Base-by-base conservation (phyloP, 495 filamentous ascomycete species). In the Penicillium chermesinum region DNA sequence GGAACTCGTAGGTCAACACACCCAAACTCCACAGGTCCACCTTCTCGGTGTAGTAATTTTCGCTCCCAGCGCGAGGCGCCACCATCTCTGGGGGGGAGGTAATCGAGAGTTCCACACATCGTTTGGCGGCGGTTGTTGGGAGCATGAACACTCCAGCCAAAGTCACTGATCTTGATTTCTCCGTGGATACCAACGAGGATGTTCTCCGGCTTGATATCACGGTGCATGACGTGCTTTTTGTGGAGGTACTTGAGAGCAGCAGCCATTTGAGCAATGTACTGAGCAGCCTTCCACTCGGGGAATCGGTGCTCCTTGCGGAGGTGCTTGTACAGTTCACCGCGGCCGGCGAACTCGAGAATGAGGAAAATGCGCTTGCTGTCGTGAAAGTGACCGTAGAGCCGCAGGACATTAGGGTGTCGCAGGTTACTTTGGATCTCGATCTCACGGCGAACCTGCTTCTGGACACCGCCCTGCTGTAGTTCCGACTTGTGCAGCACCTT, bases 241-340 rank as follows among this genome's bases (percentile, higher is more conserved):
- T 98, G 93, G 18, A 97, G 73, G 57, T 97, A 97, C 49, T 81
- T 82, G 55, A 98, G 71, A 17, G 93, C 93, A 37, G 87, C 83
- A 15, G 94, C 88, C 94, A 98, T 97, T 69, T 98, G 93, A n/a
- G 91, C 94, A 53, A 96, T 88, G 61, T 95, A 98, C 70, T 93
- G 84, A 20, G 91, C 90, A 36, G 94, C 94, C 66, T 91, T 93
- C 86, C 88, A 91, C 66, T 98, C 93, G 7, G 91, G 86, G 61
- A 98, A 98, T 32, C 83, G 80, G 64, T 81, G 79, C 66, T 95
- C 93, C 55, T 84, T 84, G 16, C 90, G 81, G 49, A 98, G 77
- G 67, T 96, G 90, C 73, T 97, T 98, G 73, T 98, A 98, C 44
- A 98, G 74, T 67, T 98, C 94, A 54, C 93, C 93, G 65, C 90